Conservation (phyloP, 257 asterid species). For the Rehmannia glutinosa region DNA sequence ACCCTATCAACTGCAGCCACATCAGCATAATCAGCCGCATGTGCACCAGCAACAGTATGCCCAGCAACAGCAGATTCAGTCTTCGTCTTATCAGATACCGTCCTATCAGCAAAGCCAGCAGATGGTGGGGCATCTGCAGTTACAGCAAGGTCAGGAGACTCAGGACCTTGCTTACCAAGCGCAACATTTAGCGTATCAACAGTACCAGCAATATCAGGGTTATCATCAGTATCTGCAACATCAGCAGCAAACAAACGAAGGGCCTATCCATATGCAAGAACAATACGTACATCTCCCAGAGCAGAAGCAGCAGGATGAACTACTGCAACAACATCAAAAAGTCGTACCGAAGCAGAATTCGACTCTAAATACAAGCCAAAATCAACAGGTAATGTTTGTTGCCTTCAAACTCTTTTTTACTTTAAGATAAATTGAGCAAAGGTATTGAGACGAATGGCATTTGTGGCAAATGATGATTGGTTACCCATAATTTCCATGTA, state of each 20-base stretch:
- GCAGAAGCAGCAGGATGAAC: no score
- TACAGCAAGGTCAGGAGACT: conserved; percentile 31
- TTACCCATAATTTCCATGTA: no score
- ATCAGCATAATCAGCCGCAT: no score
- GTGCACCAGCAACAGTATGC: no score
- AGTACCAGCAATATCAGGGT: conserved; percentile 62
- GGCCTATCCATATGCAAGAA: conserved; percentile 32
- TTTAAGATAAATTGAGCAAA: no score
- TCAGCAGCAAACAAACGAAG: conserved; percentile 42
- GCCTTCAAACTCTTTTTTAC: not conserved
- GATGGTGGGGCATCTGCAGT: no score
- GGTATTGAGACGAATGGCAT: no score
- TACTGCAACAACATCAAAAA: conserved; percentile 25
- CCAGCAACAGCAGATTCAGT: no score
- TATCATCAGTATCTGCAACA: conserved; percentile 34
- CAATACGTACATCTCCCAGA: no score
- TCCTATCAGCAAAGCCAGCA: no score
- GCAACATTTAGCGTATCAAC: conserved; percentile 56
- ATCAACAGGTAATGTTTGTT: conserved; percentile 26
- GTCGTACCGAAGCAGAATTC: not conserved
- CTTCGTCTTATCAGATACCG: no score
- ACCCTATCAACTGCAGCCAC: conserved; percentile 36
- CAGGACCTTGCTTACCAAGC: conserved; percentile 43
- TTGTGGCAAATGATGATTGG: no score
- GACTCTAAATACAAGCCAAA: conserved; percentile 17